Percentiles rank a stretch among this genome's conserved stretches.
phyloP scores from a whole-genome alignment of 768 basidiomycete genomes.

The Pseudohyphozyma bogoriensis region DNA sequence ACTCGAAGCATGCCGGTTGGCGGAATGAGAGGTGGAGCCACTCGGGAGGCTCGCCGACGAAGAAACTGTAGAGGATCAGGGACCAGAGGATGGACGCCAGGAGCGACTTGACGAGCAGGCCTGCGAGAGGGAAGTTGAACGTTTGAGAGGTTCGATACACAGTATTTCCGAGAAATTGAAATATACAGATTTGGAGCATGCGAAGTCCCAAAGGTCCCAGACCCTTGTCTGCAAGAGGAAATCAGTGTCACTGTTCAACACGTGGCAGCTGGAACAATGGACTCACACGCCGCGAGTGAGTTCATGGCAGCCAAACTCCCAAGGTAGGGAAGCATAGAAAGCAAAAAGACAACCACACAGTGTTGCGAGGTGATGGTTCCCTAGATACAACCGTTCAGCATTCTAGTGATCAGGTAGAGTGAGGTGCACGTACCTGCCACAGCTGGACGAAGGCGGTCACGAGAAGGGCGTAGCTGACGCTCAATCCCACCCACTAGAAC shows the following conservation, averaged over 20 bases:
- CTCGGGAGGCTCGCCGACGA: slow-evolving; percentile 2
- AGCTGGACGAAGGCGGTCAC: slow-evolving; percentile 10
- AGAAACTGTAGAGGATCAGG: slow-evolving; percentile 12
- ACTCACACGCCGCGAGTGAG: slow-evolving; percentile 13
- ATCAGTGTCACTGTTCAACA: not conserved
- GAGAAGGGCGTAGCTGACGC: slow-evolving; percentile 20
- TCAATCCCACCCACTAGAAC: slow-evolving; percentile 13
- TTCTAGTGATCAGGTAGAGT: not conserved
- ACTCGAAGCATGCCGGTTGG: slow-evolving; percentile 14
- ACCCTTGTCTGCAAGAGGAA: slow-evolving; percentile 5
- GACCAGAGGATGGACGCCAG: slow-evolving; percentile 12
- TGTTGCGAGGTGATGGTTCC: slow-evolving; percentile 19
- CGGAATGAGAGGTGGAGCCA: slow-evolving; percentile 14
- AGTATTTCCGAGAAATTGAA: no score
- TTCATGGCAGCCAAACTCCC: slow-evolving; percentile 15
- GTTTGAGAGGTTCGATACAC: no score
- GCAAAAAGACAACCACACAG: slow-evolving; percentile 12
- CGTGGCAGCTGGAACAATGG: not conserved
- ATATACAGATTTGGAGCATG: slow-evolving; percentile 6
- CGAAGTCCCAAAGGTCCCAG: slow-evolving; percentile 15
- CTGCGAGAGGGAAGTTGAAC: not conserved
- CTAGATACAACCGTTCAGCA: not conserved
- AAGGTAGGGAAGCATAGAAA: slow-evolving; percentile 15
- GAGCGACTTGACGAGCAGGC: slow-evolving; percentile 19
- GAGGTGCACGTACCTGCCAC: slow-evolving; percentile 3